phyloP scores from a whole-genome alignment of 345 rosid species.

The Arabis alpina region DNA sequence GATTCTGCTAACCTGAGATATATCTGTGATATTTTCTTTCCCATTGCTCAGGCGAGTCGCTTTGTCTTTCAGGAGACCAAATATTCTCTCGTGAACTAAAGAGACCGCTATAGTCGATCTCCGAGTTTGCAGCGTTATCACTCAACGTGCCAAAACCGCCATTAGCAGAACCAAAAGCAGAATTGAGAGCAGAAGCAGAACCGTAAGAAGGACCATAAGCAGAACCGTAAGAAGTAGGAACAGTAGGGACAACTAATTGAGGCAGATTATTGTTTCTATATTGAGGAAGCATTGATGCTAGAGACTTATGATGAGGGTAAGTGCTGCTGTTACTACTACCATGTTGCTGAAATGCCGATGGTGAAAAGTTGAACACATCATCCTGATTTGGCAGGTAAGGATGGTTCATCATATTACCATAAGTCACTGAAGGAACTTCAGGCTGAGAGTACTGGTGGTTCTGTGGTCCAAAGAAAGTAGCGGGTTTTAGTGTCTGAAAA shows the following conservation, averaged over 20 bases:
- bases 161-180: too few species aligned
- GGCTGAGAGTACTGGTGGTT: constrained; percentile 65
- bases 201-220: constrained; percentile 38
- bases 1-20: constrained; percentile 64
- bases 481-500: constrained; percentile 60
- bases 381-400: constrained; percentile 56
- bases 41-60: constrained; percentile 42
- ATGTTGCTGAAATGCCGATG: constrained; percentile 76
- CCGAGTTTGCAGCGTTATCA: constrained; percentile 1
- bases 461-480: constrained; percentile 52
- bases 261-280: constrained; percentile 73
- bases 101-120: constrained; percentile 50
- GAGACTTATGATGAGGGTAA: constrained; percentile 57
- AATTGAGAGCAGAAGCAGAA: too few species aligned
- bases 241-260: constrained; percentile 53
- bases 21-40: constrained; percentile 63
- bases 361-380: constrained; percentile 63
- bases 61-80: constrained; percentile 76
- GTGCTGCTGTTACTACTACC: constrained; percentile 56
- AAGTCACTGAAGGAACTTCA: constrained; percentile 66
- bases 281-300: constrained; percentile 67
- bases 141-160: neutral
- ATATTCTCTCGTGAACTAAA: constrained; percentile 57
- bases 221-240: constrained; percentile 68
- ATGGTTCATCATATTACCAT: constrained; percentile 68